Conservation (phyloP, 768 basidiomycete species). For the Suillus ampliporus region DNA sequence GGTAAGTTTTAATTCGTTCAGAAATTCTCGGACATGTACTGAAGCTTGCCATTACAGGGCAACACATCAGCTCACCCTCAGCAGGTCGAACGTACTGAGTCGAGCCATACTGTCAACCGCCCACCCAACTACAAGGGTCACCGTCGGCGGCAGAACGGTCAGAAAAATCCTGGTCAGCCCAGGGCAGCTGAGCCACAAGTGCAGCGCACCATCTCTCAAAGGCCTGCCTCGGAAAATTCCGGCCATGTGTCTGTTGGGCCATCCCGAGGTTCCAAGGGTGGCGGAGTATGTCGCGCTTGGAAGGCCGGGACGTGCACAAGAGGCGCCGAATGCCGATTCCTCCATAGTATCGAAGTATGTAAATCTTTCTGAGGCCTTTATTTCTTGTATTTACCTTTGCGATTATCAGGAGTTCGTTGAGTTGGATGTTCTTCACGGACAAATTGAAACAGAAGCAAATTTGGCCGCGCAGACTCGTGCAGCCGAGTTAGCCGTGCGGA, state of each 20-base stretch:
- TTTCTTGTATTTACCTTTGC: not conserved
- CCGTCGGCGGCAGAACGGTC: not conserved
- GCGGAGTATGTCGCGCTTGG: slow-evolving; percentile 37
- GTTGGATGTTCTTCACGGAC: not conserved
- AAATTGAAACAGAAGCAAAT: not conserved
- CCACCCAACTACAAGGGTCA: not conserved
- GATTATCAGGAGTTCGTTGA: not conserved
- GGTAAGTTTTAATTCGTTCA: slow-evolving; percentile 6
- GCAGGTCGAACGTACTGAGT: not conserved
- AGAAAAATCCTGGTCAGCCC: not conserved
- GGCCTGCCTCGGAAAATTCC: not conserved
- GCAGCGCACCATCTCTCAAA: not conserved
- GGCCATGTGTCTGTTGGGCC: slow-evolving; percentile 18
- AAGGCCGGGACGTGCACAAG: slow-evolving; percentile 43
- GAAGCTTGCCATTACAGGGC: slow-evolving; percentile 10
- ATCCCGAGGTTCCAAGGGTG: slow-evolving; percentile 22
- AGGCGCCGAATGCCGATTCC: slow-evolving; percentile 41
- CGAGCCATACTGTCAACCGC: too few relatives aligned
- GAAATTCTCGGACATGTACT: not conserved
- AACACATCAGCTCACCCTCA: slow-evolving; percentile 6
- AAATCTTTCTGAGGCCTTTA: not conserved
- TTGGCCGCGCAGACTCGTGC: not conserved
- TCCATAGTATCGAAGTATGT: slow-evolving; percentile 41
- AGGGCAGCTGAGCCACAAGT: not conserved
- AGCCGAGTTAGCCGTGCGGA: not conserved